Evolutionary conservation across 2,329 filamentous ascomycete species (phyloP), one percentile per base, ranked within the genome.

Genomic region (Claviceps africana): DNA sequence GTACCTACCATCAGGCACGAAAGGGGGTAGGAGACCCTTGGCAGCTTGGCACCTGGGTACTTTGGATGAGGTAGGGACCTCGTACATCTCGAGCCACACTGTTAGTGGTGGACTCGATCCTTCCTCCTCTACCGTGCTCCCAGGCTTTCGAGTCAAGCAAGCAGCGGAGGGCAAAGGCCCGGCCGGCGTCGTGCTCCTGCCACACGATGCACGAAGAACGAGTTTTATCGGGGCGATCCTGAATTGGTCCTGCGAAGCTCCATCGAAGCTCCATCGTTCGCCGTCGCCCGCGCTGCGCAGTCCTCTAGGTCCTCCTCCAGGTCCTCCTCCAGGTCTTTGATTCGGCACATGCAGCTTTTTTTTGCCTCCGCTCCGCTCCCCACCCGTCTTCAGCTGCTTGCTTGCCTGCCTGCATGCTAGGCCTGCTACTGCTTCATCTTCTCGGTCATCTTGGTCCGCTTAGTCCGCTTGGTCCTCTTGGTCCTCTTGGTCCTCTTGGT

Each of bases 301-400:
- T 33, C 31, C 31, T 11, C 31, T 11, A 33, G 3, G 31, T 35
- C 31, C n/a, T n/a, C 25, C 3, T 25, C 25, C 25, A 25, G 25
- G 25, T 25, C 25, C 25, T 25, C 25, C 25, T 25, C 25, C 33
- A 35, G 33, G 33, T 35, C 17, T n/a, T 51, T 37, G 15, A 30
- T 37, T 37, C 33, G 21, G 35, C 48, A 37, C 7, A 15, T 9
- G 9, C 33, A 31, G 37, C 30, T 15, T 35, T 46, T 22, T 19
- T 25, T 46, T 31, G 50, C 33, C 50, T 47, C 13, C 50, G 17
- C 44, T 42, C 43, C 50, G 17, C 50, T 42, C 43, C 50, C 48
- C 48, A 19, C 40, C 39, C 42, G 19, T 40, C 44, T 42, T 51
- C 42, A 47, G 43, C 50, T 51, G 48, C 48, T 50, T 40, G 47